Conservation (phyloP, 305 asterid genomes). For the Caryopteris hybrid region DNA sequence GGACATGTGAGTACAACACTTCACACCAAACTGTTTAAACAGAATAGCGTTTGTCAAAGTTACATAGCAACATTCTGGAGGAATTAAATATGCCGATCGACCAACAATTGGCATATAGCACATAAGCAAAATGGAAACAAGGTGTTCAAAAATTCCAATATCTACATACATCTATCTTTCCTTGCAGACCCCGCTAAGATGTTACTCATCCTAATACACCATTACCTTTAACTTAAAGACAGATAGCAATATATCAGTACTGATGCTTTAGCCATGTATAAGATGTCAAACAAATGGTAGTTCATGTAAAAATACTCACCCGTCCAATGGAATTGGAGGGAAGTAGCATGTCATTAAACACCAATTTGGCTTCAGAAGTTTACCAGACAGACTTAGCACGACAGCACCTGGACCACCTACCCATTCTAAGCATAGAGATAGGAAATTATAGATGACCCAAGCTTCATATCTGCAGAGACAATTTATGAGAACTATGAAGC, state of each 20-base stretch:
- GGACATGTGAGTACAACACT: not conserved
- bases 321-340: constrained; percentile 84
- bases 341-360: constrained; percentile 96
- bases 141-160: constrained; percentile 11
- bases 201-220: not conserved
- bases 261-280: not conserved
- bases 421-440: constrained; percentile 98
- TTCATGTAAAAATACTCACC: constrained; percentile 52
- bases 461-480: constrained; percentile 89
- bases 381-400: constrained; percentile 81
- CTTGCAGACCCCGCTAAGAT: constrained; percentile 7
- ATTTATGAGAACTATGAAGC: constrained; percentile 15
- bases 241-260: not conserved
- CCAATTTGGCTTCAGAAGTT: constrained; percentile 84
- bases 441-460: constrained; percentile 99
- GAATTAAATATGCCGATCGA: constrained; percentile 9
- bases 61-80: not conserved
- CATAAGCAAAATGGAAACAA: not conserved
- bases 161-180: constrained; percentile 5
- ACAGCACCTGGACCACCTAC: constrained; percentile 99
- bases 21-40: not conserved
- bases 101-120: constrained; percentile 1
- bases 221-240: constrained; percentile 3
- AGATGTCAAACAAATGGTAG: constrained; percentile 13
- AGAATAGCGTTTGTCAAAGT: not conserved